Conservation (phyloP, 257 asterid genomes). For the Verbena officinalis region DNA sequence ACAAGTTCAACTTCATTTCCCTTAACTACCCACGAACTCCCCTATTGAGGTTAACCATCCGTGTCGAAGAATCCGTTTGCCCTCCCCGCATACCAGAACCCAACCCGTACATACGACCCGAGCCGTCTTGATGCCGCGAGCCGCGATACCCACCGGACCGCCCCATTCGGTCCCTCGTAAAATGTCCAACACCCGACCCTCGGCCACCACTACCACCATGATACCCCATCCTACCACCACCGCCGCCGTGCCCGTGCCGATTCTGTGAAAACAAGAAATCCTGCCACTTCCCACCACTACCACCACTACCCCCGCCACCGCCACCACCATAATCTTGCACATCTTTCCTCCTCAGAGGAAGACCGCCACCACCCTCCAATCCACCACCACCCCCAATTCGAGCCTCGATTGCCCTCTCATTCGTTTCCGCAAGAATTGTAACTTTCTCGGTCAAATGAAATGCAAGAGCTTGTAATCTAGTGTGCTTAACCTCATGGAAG, state of each 20-base stretch:
- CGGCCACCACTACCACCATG: conserved; percentile 48
- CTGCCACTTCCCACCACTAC: conserved; percentile 52
- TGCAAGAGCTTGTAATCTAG: conserved; percentile 78
- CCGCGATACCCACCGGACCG: conserved; percentile 54
- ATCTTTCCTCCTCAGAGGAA: conserved; percentile 80
- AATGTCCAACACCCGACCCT: conserved; percentile 19
- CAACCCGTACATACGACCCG: conserved; percentile 46
- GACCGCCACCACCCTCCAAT: conserved; percentile 48
- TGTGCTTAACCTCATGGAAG: conserved; percentile 78
- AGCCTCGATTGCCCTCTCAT: conserved; percentile 79
- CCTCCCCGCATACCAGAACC: conserved; percentile 57
- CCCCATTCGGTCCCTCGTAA: conserved; percentile 55
- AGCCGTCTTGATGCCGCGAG: conserved; percentile 47
- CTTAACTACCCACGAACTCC: conserved; percentile 54
- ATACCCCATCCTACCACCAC: conserved; percentile 56
- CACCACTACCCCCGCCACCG: conserved; percentile 42
- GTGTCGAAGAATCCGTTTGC: conserved; percentile 61
- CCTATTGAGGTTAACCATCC: conserved; percentile 94
- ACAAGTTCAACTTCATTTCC: not conserved
- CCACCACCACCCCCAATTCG: conserved; percentile 77
- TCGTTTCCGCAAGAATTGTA: conserved; percentile 70
- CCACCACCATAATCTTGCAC: conserved; percentile 80
- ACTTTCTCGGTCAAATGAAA: conserved; percentile 84
- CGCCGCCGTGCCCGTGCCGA: conserved; percentile 3
- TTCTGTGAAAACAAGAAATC: not conserved